Conservation (phyloP, 2,329 filamentous ascomycete species). For the Chaetomium sp. region DNA sequence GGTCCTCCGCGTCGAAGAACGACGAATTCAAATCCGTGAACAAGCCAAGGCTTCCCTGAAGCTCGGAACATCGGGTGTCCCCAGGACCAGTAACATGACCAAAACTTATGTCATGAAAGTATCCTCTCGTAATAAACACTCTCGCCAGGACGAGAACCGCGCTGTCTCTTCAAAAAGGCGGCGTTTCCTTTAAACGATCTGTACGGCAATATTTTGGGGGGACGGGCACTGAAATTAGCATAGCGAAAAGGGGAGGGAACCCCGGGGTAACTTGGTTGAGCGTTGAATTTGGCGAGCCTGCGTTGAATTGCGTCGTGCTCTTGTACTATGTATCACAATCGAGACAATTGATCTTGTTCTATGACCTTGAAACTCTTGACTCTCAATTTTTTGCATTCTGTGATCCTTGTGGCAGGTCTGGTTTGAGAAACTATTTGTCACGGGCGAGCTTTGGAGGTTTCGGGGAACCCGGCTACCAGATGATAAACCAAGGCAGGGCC, state of each 20-base stretch:
- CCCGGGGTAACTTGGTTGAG: background rate
- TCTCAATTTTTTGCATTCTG: no score
- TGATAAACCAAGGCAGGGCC: no score
- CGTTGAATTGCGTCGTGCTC: background rate
- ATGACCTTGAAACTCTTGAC: background rate
- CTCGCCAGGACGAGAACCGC: slow-evolving; percentile 2
- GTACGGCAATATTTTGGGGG: slow-evolving; percentile 6
- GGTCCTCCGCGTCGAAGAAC: slow-evolving; percentile 39
- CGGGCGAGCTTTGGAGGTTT: no score
- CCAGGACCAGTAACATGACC: slow-evolving; percentile 11
- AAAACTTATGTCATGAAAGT: slow-evolving; percentile 19
- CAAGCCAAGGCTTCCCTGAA: slow-evolving; percentile 17
- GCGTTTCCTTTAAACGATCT: slow-evolving; percentile 10
- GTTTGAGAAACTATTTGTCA: no score
- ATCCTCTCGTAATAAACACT: slow-evolving; percentile 16
- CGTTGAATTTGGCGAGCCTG: slow-evolving; percentile 5
- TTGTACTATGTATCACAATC: slow-evolving; percentile 5
- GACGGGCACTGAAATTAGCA: slow-evolving; percentile 1
- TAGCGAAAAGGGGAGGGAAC: slow-evolving; percentile 6
- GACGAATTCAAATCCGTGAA: slow-evolving; percentile 28
- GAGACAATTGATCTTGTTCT: slow-evolving; percentile 6
- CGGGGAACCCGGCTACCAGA: no score
- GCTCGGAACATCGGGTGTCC: slow-evolving; percentile 19
- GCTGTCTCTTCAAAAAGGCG: background rate
- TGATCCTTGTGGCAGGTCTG: no score